Percentiles rank a stretch among this genome's conserved stretches.
phyloP scores from a whole-genome alignment of 78 protist genomes.

The Tieghemostelium lacteum region DNA sequence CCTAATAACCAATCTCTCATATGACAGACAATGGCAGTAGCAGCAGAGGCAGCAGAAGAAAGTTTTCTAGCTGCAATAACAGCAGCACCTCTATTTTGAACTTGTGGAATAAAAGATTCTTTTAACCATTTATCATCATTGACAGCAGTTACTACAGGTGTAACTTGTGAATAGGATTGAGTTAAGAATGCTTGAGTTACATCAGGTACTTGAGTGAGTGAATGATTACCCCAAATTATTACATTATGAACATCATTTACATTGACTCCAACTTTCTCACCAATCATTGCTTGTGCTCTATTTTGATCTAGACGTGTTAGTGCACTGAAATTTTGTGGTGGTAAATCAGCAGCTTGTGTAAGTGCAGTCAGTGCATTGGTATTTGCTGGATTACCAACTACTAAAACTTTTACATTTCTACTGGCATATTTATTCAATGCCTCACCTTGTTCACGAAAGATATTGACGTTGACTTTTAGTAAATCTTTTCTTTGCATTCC shows the following conservation, averaged over 20 bases:
- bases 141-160: constrained; percentile 63
- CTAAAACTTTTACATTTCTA: constrained; percentile 84
- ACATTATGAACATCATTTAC: constrained; percentile 81
- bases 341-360: constrained; percentile 87
- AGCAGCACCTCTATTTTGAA: constrained; percentile 96
- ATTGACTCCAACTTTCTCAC: constrained; percentile 62
- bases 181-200: constrained; percentile 62
- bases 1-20: constrained; percentile 86
- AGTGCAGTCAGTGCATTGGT: constrained; percentile 92
- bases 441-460: constrained; percentile 94
- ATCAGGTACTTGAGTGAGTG: constrained; percentile 88
- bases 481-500: constrained; percentile 98
- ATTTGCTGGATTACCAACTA: constrained; percentile 99
- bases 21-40: constrained; percentile 84
- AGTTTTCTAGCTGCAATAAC: constrained; percentile 90
- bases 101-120: constrained; percentile 80
- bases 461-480: constrained; percentile 85
- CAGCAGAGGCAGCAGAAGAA: constrained; percentile 93
- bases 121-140: constrained; percentile 82
- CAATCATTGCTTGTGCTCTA: constrained; percentile 86
- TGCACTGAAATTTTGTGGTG: constrained; percentile 91
- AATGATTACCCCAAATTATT: constrained; percentile 97
- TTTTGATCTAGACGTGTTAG: constrained; percentile 97
- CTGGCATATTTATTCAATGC: constrained; percentile 86
- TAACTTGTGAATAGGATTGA: constrained; percentile 33